Evolutionary conservation across 805 yeast species (phyloP).

Genomic region (Wickerhamiella azymoides): DNA sequence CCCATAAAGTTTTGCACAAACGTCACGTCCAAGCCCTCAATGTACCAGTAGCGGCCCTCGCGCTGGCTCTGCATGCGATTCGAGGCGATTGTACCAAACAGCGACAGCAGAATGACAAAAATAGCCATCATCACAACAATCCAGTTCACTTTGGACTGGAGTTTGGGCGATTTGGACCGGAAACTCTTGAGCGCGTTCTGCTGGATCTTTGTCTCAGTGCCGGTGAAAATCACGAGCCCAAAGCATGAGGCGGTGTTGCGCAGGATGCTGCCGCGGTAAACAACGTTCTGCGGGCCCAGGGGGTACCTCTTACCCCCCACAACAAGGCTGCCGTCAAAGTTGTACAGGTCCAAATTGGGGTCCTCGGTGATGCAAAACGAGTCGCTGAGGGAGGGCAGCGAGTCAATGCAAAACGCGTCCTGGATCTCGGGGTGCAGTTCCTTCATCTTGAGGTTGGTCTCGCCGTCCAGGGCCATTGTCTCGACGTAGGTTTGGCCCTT

Average conservation of each 20-base stretch:
- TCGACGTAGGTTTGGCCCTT: conserved; percentile 62
- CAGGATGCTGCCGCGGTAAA: conserved; percentile 79
- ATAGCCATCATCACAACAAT: conserved; percentile 81
- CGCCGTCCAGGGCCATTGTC: conserved; percentile 97
- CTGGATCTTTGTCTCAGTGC: conserved; percentile 90
- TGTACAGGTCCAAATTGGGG: conserved; percentile 83
- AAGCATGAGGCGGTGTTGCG: conserved; percentile 65
- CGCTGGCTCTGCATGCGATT: conserved; percentile 23
- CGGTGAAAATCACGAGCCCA: conserved; percentile 82
- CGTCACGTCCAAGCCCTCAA: conserved; percentile 60
- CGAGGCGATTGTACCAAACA: conserved; percentile 74
- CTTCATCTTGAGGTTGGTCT: conserved; percentile 74
- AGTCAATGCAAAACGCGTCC: conserved; percentile 28
- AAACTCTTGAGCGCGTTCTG: conserved; percentile 89
- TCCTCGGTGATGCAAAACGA: conserved; percentile 64
- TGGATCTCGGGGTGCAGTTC: conserved; percentile 53
- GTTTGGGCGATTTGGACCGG: conserved; percentile 82
- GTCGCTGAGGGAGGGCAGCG: conserved; percentile 37
- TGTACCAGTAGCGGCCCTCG: conserved; percentile 52
- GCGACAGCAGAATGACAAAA: conserved; percentile 59
- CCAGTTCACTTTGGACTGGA: conserved; percentile 67
- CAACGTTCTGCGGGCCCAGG: conserved; percentile 65
- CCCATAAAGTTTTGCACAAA: conserved; percentile 87
- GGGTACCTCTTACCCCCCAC: conserved; percentile 36
- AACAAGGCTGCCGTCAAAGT: conserved; percentile 57